phyloP scores from a whole-genome alignment of 1,284 basidiomycete species.

The Quambalaria eucalypti region DNA sequence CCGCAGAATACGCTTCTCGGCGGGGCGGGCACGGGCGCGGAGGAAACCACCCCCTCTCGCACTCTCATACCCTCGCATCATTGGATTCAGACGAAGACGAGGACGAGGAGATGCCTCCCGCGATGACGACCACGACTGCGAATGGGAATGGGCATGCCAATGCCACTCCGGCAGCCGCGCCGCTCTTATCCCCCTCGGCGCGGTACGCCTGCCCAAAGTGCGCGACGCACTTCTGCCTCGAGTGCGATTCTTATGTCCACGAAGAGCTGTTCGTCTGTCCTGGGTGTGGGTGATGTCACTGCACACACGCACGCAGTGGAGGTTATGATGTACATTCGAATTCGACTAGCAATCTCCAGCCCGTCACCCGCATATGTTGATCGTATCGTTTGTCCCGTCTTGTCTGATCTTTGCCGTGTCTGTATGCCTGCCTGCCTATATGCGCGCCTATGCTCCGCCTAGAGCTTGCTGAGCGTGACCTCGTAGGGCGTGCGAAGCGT shows the following conservation, averaged over 20 bases:
- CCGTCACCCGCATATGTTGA: not conserved
- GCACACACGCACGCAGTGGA: too few relatives aligned
- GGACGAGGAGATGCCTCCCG: not conserved
- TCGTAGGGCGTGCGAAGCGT: not conserved
- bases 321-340: not conserved
- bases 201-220: conserved; percentile 37
- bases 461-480: not conserved
- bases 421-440: too few relatives aligned
- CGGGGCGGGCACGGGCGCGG: not conserved
- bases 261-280: conserved; percentile 41
- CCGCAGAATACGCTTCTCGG: not conserved
- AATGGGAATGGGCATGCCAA: not conserved
- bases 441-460: too few relatives aligned
- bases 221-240: conserved; percentile 35
- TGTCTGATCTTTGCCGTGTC: too few relatives aligned
- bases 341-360: not conserved
- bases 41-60: not conserved
- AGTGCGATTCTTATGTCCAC: conserved; percentile 44
- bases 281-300: conserved; percentile 18
- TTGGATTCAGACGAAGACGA: not conserved
- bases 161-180: conserved; percentile 7
- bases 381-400: too few relatives aligned
- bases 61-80: too few relatives aligned
- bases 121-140: not conserved
- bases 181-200: conserved; percentile 25